A percentile compares a stretch with the other conserved stretches of the same genome.
These are phyloP conservation scores for Coemansia sp. DNA, from an alignment of 192 early-diverging fungal species.

Conservation along the genomic window DNA sequence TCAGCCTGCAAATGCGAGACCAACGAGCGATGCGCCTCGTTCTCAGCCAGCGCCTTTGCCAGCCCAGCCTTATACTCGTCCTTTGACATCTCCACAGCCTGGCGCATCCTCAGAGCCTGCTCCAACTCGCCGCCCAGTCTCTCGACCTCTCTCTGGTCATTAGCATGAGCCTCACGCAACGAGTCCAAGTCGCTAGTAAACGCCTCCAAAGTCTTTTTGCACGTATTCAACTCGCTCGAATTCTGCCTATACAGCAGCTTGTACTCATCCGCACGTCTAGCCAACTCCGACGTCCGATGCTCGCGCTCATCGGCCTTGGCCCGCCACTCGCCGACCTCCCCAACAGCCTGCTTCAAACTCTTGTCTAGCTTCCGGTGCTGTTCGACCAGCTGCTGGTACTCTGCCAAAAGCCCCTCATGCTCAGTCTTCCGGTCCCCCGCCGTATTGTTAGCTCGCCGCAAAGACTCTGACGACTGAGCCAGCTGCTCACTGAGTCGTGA, in stretches of 20 bases:
- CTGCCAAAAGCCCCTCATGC: not conserved
- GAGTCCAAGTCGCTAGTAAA: constrained; percentile 29
- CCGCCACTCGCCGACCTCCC: constrained; percentile 38
- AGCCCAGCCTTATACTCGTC: constrained; percentile 57
- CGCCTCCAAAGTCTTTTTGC: constrained; percentile 32
- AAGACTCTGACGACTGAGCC: constrained; percentile 2
- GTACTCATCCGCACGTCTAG: constrained; percentile 33
- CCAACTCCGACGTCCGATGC: constrained; percentile 28
- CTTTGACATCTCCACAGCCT: constrained; percentile 53
- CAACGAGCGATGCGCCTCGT: constrained; percentile 33
- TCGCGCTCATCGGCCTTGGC: constrained; percentile 43
- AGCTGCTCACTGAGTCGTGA: not conserved
- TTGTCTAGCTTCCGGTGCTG: constrained; percentile 44
- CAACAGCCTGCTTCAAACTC: constrained; percentile 44
- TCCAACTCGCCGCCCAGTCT: constrained; percentile 31
- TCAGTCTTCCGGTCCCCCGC: constrained; percentile 14
- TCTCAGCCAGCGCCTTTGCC: constrained; percentile 38
- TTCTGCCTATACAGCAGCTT: constrained; percentile 33
- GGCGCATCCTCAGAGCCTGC: constrained; percentile 27
- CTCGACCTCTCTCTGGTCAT: constrained; percentile 24
- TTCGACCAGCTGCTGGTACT: constrained; percentile 29
- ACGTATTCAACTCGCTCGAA: constrained; percentile 27
- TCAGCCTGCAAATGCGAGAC: constrained; percentile 47
- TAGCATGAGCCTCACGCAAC: constrained; percentile 22
- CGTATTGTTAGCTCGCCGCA: not conserved